Base-by-base conservation (phyloP, 768 basidiomycete genomes). In the Leccinum fibrillosum region DNA sequence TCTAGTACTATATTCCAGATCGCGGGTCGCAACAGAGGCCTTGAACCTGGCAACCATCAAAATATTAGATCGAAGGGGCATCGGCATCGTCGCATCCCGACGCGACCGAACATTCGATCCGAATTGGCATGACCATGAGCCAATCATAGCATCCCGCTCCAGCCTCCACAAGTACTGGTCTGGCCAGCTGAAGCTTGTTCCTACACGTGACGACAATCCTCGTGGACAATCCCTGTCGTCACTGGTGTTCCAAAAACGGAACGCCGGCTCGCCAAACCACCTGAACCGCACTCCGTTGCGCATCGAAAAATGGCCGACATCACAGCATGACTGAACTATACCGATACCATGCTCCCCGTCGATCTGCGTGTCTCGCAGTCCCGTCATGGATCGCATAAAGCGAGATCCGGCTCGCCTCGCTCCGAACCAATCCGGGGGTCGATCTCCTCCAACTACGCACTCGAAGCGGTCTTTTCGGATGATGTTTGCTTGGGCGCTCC, bases 361-460 rank as follows among this genome's bases (percentile, higher is more conserved):
- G 19, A 44, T 19, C 10, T 42, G n/a, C n/a, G 2, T 19, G n/a
- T 10, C 39, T 42, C 17, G n/a, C n/a, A n/a, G n/a, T 42, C n/a
- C n/a, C 39, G n/a, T 42, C 39, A 10, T 9, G n/a, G 10, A 9
- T 42, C 9, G 11, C 68, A 56, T 37, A 71, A 62, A 49, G 8
- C 35, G 2, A 57, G 2, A 57, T 72, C 39, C 56, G 70, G 37
- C 57, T 71, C 30, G 30, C 58, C 2, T 66, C 62, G 13, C 62
- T 73, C 39, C 63, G 62, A 48, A 39, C 54, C 13, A 64, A 73
- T 34, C 63, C 64, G 1, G 52, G 52, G 57, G 10, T 58, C 57
- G 1, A 72, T 73, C 30, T 4, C 4, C 2, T 68, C 72, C 26
- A 68, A 32, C 25, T 68, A 72, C n/a, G 54, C 58, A 23, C 52